Conservation (phyloP, 345 rosid species). For the Excoecaria cochinchinensis region DNA sequence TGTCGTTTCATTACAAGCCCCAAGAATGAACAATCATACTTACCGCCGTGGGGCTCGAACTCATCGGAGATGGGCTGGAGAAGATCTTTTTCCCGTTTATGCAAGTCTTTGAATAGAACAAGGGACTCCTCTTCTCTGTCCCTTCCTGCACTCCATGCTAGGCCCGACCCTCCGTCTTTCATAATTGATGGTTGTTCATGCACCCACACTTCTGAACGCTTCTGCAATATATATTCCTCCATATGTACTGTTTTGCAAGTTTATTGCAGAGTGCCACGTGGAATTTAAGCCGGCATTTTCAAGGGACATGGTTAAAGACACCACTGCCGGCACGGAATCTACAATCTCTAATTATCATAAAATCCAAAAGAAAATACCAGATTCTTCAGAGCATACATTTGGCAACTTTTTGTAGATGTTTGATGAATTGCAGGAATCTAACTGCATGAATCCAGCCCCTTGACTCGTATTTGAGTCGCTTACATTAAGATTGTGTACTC, state of each 20-base stretch:
- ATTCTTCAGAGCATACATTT: too few species aligned
- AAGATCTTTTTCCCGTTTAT: conserved; percentile 49
- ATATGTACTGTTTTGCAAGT: neutral
- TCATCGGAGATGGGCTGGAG: conserved; percentile 63
- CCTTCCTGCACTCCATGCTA: conserved; percentile 12
- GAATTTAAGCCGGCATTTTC: conserved; percentile 1
- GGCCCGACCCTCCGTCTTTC: conserved; percentile 11
- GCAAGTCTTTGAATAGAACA: conserved; percentile 54
- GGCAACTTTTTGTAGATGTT: too few species aligned
- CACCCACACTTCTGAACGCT: too few species aligned
- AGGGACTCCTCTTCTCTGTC: conserved; percentile 50
- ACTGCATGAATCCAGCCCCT: too few species aligned
- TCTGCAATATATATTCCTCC: too few species aligned
- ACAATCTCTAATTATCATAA: too few species aligned
- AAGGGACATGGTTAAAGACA: neutral
- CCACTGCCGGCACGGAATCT: too few species aligned
- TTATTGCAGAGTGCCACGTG: neutral
- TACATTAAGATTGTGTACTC: too few species aligned
- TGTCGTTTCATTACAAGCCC: neutral
- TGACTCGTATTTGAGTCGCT: too few species aligned
- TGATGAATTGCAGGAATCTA: too few species aligned
- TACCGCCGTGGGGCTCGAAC: conserved; percentile 39
- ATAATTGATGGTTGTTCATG: neutral
- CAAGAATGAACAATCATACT: neutral
- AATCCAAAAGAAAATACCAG: too few species aligned